Conservation (phyloP, 192 early-diverging fungal species). For the Gonapodya prolifera region DNA sequence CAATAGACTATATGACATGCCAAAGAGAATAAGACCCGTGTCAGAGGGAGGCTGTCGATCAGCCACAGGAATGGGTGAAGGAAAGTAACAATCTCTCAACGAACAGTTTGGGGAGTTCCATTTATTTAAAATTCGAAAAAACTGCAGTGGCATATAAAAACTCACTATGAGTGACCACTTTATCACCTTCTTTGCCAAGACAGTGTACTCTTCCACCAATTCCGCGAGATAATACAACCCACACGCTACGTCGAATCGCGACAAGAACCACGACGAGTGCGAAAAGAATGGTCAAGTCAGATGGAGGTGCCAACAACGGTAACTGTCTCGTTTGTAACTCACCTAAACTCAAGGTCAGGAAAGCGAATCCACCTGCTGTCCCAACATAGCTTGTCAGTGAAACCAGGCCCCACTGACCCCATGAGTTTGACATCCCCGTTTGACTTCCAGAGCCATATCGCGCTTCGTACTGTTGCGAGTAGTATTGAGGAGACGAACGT, state of each 20-base stretch:
- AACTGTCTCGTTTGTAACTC: constrained; percentile 1
- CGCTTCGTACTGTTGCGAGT: background rate
- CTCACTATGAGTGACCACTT: constrained; percentile 42
- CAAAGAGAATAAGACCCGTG: constrained; percentile 55
- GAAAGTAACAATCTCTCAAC: constrained; percentile 35
- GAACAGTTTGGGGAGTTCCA: background rate
- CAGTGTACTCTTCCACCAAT: constrained; percentile 66
- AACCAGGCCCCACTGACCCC: background rate
- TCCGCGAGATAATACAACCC: constrained; percentile 74
- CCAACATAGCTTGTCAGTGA: constrained; percentile 22
- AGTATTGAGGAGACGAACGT: background rate
- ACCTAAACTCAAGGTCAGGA: constrained; percentile 47
- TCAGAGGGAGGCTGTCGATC: constrained; percentile 67
- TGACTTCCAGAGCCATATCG: background rate
- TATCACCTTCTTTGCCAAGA: constrained; percentile 61
- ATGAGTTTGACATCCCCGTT: background rate
- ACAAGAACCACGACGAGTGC: too few species aligned
- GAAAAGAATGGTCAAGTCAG: background rate
- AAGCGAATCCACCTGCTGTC: constrained; percentile 29
- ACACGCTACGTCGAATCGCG: constrained; percentile 44
- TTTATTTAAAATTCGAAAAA: background rate
- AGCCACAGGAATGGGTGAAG: constrained; percentile 59
- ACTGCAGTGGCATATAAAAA: background rate
- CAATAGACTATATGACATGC: constrained; percentile 68
- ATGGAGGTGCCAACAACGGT: background rate